Conservation (phyloP, 2,329 filamentous ascomycete species). For the Metarhizium rileyi region DNA sequence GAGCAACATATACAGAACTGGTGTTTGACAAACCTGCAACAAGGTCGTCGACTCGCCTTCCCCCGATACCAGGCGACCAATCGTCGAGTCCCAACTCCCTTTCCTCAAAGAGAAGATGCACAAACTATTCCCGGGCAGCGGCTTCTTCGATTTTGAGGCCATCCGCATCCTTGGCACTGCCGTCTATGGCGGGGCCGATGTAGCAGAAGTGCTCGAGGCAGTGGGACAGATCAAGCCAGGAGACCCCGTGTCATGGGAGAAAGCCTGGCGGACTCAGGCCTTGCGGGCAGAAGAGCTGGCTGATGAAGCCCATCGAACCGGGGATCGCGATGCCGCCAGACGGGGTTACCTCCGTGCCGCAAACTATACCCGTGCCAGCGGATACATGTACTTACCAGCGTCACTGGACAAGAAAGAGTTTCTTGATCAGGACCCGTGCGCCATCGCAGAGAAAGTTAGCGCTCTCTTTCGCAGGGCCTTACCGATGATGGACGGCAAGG, state of each 20-base stretch:
- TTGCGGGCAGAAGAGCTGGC: constrained; percentile 4
- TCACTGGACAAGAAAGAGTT: not conserved
- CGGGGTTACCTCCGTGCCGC: constrained; percentile 5
- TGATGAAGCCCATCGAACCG: constrained; percentile 1
- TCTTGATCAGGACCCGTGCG: not conserved
- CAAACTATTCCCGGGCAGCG: not conserved
- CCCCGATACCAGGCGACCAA: too few species aligned
- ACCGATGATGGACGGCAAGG: too few species aligned
- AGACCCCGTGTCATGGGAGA: constrained; percentile 6
- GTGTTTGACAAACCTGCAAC: too few species aligned
- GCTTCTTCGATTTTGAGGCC: constrained; percentile 7
- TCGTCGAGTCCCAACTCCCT: too few species aligned
- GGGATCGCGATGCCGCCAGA: not conserved
- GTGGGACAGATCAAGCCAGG: constrained; percentile 6
- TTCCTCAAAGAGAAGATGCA: too few species aligned
- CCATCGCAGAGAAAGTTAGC: not conserved
- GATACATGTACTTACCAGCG: constrained; percentile 2
- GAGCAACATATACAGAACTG: too few species aligned
- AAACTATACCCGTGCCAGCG: constrained; percentile 6
- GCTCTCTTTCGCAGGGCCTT: not conserved
- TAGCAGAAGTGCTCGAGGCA: constrained; percentile 5
- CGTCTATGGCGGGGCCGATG: constrained; percentile 3
- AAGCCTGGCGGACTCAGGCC: constrained; percentile 4
- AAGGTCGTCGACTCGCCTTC: too few species aligned
- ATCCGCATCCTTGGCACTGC: constrained; percentile 5